Evolutionary conservation across 2,329 filamentous ascomycete genomes (phyloP).

Genomic region (Orbilia brochopaga): DNA sequence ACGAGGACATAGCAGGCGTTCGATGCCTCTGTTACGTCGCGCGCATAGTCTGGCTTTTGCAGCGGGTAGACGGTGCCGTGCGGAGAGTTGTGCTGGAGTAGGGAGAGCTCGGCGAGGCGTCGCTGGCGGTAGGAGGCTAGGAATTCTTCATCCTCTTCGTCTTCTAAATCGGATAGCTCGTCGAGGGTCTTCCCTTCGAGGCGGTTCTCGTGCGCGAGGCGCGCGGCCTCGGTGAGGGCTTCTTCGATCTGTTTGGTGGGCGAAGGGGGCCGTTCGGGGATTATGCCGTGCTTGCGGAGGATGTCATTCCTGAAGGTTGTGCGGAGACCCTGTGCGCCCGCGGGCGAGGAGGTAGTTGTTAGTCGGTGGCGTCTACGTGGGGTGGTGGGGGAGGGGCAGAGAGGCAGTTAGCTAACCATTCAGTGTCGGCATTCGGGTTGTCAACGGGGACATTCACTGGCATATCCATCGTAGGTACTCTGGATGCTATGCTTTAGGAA

Average conservation of each 20-base stretch:
- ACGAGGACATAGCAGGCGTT: conserved; percentile 60
- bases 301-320: conserved; percentile 85
- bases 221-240: conserved; percentile 81
- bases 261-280: conserved; percentile 95
- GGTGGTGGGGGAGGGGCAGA: conserved; percentile 21
- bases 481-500: no score
- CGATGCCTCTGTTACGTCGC: conserved; percentile 90
- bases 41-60: conserved; percentile 89
- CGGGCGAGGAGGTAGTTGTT: conserved; percentile 24
- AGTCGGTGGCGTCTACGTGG: conserved; percentile 39
- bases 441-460: conserved; percentile 75
- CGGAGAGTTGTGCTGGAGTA: conserved; percentile 74
- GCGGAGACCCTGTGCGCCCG: conserved; percentile 42
- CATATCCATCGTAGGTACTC: conserved; percentile 53
- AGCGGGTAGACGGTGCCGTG: conserved; percentile 92
- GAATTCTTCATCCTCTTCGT: conserved; percentile 92
- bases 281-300: conserved; percentile 91
- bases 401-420: conserved; percentile 70
- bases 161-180: conserved; percentile 90
- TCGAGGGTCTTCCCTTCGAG: conserved; percentile 93
- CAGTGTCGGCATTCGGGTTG: conserved; percentile 94
- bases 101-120: conserved; percentile 80
- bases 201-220: conserved; percentile 86
- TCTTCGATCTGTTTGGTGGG: conserved; percentile 96
- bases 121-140: conserved; percentile 84